Base-by-base conservation (phyloP, 2,329 filamentous ascomycete genomes). In the Botrytis porri region DNA sequence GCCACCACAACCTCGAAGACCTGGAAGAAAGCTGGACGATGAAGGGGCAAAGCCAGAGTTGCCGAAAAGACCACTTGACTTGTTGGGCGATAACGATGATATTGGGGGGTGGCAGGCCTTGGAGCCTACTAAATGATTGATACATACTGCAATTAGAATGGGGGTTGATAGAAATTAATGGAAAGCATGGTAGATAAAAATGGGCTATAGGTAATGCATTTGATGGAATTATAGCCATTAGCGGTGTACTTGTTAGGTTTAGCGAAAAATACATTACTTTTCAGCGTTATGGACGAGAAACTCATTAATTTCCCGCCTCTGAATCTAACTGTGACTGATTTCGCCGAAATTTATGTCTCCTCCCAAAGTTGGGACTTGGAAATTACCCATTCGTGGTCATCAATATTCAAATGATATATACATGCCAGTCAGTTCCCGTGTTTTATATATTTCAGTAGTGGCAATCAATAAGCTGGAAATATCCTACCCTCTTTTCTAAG, bases 81-180 rank as follows among this genome's bases (percentile, higher is more conserved):
- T 81, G 14, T 70, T 81, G 32, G 77, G 73, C 9, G 76, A 75
- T 67, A 77, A 77, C 65, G 75, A 74, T 25, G 77, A 73, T n/a
- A 73, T 75, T n/a, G 51, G 74, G 16, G 75, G 75, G 9, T 81
- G 80, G 80, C 77, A 78, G 70, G 75, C 76, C 35, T 73, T 80
- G 72, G 78, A 77, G 48, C 79, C 80, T 32, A 22, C 39, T 48
- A 71, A 51, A 61, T 73, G 51, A 71, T 57, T 59, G n/a, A 37
- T 59, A 20, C 9, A n/a, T 41, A 16, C n/a, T 41, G 18, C 10
- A 14, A 29, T 32, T 32, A n/a, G 14, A 35, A 43, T 22, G 10
- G 39, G 18, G 12, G 18, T 29, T 57, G 12, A 22, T 41, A 57
- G 29, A 69, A 57, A 10, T 10, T 32, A 25, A 65, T 12, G 48